Evolutionary conservation across 805 yeast species (phyloP).

Genomic region (Candida sithepensis): DNA sequence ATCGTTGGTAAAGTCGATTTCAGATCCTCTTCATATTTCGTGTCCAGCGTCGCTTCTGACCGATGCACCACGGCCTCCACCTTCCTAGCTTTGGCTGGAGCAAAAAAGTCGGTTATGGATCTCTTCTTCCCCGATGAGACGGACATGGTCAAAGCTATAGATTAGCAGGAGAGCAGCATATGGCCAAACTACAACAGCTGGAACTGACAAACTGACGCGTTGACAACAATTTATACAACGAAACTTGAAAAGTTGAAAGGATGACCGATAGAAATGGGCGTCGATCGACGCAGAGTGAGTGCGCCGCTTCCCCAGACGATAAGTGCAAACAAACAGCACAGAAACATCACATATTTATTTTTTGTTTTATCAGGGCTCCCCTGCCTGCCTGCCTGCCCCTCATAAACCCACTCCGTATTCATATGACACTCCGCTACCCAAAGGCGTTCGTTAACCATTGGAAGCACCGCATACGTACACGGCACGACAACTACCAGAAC

Average conservation of each 20-base stretch:
- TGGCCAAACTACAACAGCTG: too few relatives aligned
- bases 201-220: too few relatives aligned
- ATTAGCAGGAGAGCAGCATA: too few relatives aligned
- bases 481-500: not conserved
- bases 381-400: too few relatives aligned
- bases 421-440: not conserved
- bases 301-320: too few relatives aligned
- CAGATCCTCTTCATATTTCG: not conserved
- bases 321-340: too few relatives aligned
- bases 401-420: not conserved
- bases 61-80: not conserved
- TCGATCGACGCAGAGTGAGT: too few relatives aligned
- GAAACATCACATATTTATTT: too few relatives aligned
- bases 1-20: not conserved
- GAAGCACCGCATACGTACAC: not conserved
- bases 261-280: too few relatives aligned
- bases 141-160: not conserved
- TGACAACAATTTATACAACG: too few relatives aligned
- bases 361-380: too few relatives aligned
- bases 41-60: not conserved
- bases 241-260: too few relatives aligned
- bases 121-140: constrained; percentile 10
- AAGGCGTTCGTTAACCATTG: not conserved
- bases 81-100: constrained; percentile 9
- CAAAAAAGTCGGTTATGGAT: constrained; percentile 18